Evolutionary conservation across 2,329 filamentous ascomycete species (phyloP), one percentile per base, ranked within the genome.

Genomic region (Ambrosiella cleistominuta): DNA sequence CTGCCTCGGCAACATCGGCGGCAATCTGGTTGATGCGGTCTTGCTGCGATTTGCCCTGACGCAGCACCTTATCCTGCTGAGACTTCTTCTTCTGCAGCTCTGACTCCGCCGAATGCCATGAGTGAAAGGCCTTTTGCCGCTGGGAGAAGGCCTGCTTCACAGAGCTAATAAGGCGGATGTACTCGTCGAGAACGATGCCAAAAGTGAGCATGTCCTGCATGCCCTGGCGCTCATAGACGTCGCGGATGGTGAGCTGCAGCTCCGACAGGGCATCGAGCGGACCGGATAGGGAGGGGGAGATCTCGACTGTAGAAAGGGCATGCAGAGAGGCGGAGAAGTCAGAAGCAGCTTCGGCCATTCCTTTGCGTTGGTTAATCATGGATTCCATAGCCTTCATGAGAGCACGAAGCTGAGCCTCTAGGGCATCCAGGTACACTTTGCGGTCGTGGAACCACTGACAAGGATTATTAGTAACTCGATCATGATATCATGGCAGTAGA

Each of bases 131-230:
- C 70, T 96, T 96, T 69, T 98, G 93, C 59, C 93, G 83, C 70
- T 96, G 90, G 40, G 78, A 73, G 67, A 98, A 98, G 0, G 93
- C 88, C 62, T 85, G 87, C 75, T 98, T 98, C 61, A 97, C 87
- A 58, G 87, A 94, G 38, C 89, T 88, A 64, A 98, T 97, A 49
- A 98, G 73, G 4, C 93, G 88, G 64, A 98, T 94, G 71, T 98
- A 98, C 71, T 98, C 93, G 63, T 98, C 93, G 62, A 98, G 90
- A 49, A 95, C 95, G 66, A 97, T 97, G 42, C 93, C 93, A 63
- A 98, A 82, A 0, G 93, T 98, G 56, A 98, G 77, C 38, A 97
- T 85, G 67, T 98, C 93, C 69, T 98, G 93, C 71, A 96, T 89
- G 9, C 93, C 93, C 70, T 98, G 93, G 19, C 93, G 86, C 65